These are phyloP conservation scores for Fusarium coicis DNA, from an alignment of 2,329 filamentous ascomycete species.

Conservation along the genomic window DNA sequence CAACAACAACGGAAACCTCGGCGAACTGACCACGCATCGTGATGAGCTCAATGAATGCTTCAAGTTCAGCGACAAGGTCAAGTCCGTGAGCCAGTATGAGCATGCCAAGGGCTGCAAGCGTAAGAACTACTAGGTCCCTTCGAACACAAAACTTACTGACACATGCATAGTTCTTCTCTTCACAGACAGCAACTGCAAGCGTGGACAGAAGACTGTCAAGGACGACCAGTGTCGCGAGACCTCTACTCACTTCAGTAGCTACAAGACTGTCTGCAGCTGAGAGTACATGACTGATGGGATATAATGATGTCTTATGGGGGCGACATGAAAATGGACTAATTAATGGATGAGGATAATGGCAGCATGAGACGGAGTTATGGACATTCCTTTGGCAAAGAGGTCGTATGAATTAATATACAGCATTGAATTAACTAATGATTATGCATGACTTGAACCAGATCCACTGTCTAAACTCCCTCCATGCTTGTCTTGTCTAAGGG, in stretches of 20 bases:
- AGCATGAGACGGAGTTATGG: neutral
- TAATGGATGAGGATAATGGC: neutral
- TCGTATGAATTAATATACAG: neutral
- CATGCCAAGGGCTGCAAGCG: slow-evolving; percentile 13
- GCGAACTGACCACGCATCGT: slow-evolving; percentile 9
- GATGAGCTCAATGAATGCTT: slow-evolving; percentile 1
- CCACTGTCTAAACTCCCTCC: slow-evolving; percentile 14
- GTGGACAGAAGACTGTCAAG: slow-evolving; percentile 17
- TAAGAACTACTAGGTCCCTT: too few species aligned
- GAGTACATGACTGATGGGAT: rapidly evolving
- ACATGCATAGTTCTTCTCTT: neutral
- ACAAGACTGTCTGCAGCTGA: slow-evolving; percentile 12
- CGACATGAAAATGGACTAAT: neutral
- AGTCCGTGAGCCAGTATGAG: slow-evolving; percentile 13
- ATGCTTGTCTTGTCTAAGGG: neutral
- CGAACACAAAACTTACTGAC: too few species aligned
- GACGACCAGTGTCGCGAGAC: slow-evolving; percentile 13
- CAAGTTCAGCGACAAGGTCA: slow-evolving; percentile 4
- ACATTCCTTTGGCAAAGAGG: neutral
- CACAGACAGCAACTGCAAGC: slow-evolving; percentile 7
- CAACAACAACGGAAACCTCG: slow-evolving; percentile 8
- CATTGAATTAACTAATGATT: slow-evolving; percentile 9
- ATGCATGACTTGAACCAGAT: slow-evolving; percentile 3
- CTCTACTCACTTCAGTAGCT: slow-evolving; percentile 1
- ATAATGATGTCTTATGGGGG: neutral